Evolutionary conservation across 805 yeast species (phyloP), one percentile per base, ranked within the genome.

Genomic region (Saccharomycopsis selenospora): DNA sequence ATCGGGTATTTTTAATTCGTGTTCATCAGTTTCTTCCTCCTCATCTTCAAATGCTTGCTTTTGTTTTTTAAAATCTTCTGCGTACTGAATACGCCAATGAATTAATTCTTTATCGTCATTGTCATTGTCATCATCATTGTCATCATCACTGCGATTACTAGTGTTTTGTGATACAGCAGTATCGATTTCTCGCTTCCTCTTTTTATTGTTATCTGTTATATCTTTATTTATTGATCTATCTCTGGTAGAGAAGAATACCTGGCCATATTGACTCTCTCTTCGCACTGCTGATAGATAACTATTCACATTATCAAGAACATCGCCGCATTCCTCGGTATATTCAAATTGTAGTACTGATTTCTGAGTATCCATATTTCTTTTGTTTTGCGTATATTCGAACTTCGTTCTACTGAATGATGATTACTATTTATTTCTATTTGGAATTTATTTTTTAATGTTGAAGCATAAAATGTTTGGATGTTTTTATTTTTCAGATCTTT

Each of bases 141-240:
- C 58, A 11, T 51, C 52, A 38, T 48, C 38, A 52, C 66, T 71
- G 27, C 71, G 72, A 11, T 38, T 26, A 3, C 25, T 25, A 11
- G 30, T 8, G 20, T 40, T 33, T 7, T 38, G 25, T n/a, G 11
- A 30, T 18, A 43, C 22, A 13, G 29, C 40, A 18, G 7, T 7
- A 7, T n/a, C 7, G 8, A 18, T 7, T n/a, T 18, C 13, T n/a
- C 14, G 40, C 40, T n/a, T 23, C 42, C 14, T 7, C 42, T 14
- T 23, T n/a, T 40, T 23, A 8, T 40, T 6, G n/a, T 40, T 40
- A 7, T 23, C 30, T 10, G 7, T 17, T 41, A 8, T 24, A 10
- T 38, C 20, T 14, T 42, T 36, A 27, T 42, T 23, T 14, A 20
- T 20, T 33, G n/a, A 24, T 23, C 24, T 33, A 29, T 33, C 22